These are phyloP conservation scores for Gossypium australe DNA, from an alignment of 345 rosid species.

Conservation along the genomic window DNA sequence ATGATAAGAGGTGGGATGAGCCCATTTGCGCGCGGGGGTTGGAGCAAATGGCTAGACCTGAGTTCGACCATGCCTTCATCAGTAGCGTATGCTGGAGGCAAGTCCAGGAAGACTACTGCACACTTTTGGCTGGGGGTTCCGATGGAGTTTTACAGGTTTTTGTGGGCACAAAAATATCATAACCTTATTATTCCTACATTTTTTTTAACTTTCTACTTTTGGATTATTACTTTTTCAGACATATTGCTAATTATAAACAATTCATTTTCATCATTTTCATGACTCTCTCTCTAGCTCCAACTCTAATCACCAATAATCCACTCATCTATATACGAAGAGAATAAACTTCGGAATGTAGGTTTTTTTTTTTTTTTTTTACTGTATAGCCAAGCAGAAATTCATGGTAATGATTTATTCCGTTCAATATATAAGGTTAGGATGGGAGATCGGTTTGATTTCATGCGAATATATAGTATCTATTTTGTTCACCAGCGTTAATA, in stretches of 20 bases:
- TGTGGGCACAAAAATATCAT: constrained; percentile 36
- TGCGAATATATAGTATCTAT: not conserved
- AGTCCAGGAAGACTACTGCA: constrained; percentile 49
- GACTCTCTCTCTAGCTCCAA: too few relatives aligned
- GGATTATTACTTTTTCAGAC: not conserved
- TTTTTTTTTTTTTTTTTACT: too few relatives aligned
- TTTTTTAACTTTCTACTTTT: not conserved
- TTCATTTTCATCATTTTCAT: not conserved
- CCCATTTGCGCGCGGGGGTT: constrained; percentile 68
- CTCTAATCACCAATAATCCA: too few relatives aligned
- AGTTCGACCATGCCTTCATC: constrained; percentile 37
- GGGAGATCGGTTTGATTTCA: not conserved
- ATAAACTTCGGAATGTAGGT: too few relatives aligned
- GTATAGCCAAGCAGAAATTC: too few relatives aligned
- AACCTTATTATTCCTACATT: not conserved
- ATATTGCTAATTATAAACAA: not conserved
- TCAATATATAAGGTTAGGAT: too few relatives aligned
- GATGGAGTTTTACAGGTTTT: constrained; percentile 63
- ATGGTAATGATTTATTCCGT: too few relatives aligned
- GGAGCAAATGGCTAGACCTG: constrained; percentile 20
- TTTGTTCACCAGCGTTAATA: too few relatives aligned
- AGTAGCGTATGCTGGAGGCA: constrained; percentile 86
- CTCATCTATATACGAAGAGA: too few relatives aligned
- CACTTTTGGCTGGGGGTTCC: constrained; percentile 76
- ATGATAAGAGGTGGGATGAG: constrained; percentile 72